These are phyloP conservation scores for Podospora conica DNA, from an alignment of 495 filamentous ascomycete species.

Conservation along the genomic window DNA sequence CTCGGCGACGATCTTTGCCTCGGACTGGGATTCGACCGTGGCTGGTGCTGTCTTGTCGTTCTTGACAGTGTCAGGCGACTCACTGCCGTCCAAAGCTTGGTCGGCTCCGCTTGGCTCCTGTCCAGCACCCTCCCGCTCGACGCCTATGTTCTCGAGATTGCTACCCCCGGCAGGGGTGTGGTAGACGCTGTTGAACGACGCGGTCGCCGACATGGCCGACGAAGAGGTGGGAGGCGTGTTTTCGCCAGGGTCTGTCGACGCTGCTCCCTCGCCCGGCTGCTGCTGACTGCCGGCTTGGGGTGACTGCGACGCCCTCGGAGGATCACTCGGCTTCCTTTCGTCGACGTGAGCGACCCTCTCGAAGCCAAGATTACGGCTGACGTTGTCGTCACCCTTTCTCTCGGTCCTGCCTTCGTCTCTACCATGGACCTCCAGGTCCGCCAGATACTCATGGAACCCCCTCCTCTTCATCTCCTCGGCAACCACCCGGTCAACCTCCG, in stretches of 20 bases:
- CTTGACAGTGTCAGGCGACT: not conserved
- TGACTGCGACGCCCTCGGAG: too few species aligned
- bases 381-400: too few species aligned
- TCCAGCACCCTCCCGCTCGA: not conserved
- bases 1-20: not conserved
- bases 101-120: not conserved
- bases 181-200: not conserved
- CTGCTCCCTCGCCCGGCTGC: not conserved
- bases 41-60: not conserved
- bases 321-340: too few species aligned
- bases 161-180: not conserved
- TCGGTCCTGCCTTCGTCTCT: not conserved
- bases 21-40: not conserved
- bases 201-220: slow-evolving; percentile 1
- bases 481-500: too few species aligned
- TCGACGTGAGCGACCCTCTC: not conserved
- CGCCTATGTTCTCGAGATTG: not conserved
- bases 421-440: not conserved
- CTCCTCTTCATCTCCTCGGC: not conserved
- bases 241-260: slow-evolving; percentile 12
- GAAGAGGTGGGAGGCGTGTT: slow-evolving; percentile 14
- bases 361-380: too few species aligned
- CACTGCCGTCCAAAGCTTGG: not conserved
- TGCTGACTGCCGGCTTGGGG: too few species aligned
- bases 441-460: not conserved